phyloP scores from a whole-genome alignment of 208 protist species.

The Leishmania guyanensis region DNA sequence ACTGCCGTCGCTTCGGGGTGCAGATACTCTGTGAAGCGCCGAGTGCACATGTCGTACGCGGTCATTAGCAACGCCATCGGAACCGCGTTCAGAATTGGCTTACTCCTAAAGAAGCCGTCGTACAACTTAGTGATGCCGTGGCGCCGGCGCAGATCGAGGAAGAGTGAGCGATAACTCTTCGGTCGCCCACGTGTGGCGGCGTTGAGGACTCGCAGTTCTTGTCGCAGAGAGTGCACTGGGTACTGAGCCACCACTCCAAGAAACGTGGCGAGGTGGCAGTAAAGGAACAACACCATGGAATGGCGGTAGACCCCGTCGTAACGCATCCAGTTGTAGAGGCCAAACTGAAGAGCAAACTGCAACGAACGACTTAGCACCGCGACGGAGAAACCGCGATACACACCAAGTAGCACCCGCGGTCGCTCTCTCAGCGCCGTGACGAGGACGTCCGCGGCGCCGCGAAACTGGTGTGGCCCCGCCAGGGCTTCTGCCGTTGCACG shows the following conservation, averaged over 20 bases:
- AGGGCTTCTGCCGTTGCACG: slow-evolving; percentile 62
- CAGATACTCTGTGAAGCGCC: slow-evolving; percentile 70
- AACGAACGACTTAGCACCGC: slow-evolving; percentile 33
- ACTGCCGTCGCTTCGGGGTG: slow-evolving; percentile 47
- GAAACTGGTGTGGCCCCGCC: slow-evolving; percentile 44
- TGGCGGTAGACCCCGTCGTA: slow-evolving; percentile 77
- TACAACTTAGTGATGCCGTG: slow-evolving; percentile 82
- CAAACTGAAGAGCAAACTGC: slow-evolving; percentile 70
- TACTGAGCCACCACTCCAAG: slow-evolving; percentile 59
- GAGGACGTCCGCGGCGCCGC: slow-evolving; percentile 63
- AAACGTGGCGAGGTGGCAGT: slow-evolving; percentile 68
- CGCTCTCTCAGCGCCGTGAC: slow-evolving; percentile 54
- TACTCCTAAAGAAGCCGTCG: slow-evolving; percentile 79
- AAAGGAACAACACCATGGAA: slow-evolving; percentile 63
- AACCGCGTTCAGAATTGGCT: slow-evolving; percentile 70
- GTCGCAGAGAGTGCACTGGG: slow-evolving; percentile 63
- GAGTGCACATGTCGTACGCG: slow-evolving; percentile 57
- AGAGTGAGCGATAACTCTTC: slow-evolving; percentile 60
- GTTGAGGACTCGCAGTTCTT: slow-evolving; percentile 69
- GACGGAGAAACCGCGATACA: slow-evolving; percentile 61
- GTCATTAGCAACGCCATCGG: slow-evolving; percentile 70
- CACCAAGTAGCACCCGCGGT: slow-evolving; percentile 48
- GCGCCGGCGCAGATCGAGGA: slow-evolving; percentile 55
- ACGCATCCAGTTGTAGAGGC: slow-evolving; percentile 75
- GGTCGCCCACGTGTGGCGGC: slow-evolving; percentile 25